These are phyloP conservation scores for Ophiocordyceps camponoti-rufipedis DNA, from an alignment of 2,329 filamentous ascomycete species.

Conservation along the genomic window DNA sequence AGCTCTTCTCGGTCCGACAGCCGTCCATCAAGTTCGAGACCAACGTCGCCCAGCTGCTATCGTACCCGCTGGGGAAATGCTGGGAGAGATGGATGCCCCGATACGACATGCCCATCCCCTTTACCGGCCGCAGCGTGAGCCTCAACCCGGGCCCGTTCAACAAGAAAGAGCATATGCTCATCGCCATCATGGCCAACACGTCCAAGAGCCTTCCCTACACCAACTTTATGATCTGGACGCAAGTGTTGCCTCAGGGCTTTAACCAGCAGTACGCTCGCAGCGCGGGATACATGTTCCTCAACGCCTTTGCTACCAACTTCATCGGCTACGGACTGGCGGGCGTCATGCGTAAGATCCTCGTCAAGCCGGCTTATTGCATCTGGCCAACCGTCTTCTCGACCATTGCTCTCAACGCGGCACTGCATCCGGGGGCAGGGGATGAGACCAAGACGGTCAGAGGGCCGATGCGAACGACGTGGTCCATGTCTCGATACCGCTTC, in stretches of 20 bases:
- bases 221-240: slow-evolving; percentile 35
- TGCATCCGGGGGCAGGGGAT: slow-evolving; percentile 23
- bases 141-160: slow-evolving; percentile 39
- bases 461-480: slow-evolving; percentile 24
- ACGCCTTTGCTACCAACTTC: slow-evolving; percentile 36
- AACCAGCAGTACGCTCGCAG: slow-evolving; percentile 33
- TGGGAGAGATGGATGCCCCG: slow-evolving; percentile 30
- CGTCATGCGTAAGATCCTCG: slow-evolving; percentile 31
- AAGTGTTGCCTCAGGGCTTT: slow-evolving; percentile 32
- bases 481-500: slow-evolving; percentile 30
- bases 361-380: slow-evolving; percentile 35
- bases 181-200: slow-evolving; percentile 44
- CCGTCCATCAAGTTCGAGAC: slow-evolving; percentile 34
- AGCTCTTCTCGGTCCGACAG: slow-evolving; percentile 38
- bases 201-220: slow-evolving; percentile 34
- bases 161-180: slow-evolving; percentile 43
- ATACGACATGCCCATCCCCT: slow-evolving; percentile 24
- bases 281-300: slow-evolving; percentile 35
- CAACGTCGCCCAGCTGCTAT: slow-evolving; percentile 37
- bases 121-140: slow-evolving; percentile 24
- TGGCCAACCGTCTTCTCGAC: slow-evolving; percentile 39
- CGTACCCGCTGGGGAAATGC: slow-evolving; percentile 33
- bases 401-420: slow-evolving; percentile 33
- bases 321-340: slow-evolving; percentile 44
- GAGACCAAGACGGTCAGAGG: slow-evolving; percentile 18